Percentiles rank a stretch among this genome's conserved stretches.
Conservation (phyloP, 148 eudicot species). For the Vaccinium macrocarpon region DNA sequence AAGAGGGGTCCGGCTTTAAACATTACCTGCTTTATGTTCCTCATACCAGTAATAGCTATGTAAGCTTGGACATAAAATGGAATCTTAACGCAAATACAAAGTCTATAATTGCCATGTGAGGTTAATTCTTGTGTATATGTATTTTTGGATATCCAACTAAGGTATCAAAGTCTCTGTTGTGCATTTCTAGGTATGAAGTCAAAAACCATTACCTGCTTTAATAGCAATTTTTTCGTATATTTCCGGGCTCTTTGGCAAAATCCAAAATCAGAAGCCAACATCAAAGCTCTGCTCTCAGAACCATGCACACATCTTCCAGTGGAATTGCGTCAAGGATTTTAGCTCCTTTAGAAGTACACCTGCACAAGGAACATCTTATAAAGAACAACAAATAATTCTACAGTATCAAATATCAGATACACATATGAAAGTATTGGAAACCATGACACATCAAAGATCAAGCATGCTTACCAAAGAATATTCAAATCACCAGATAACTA, state of each 20-base stretch:
- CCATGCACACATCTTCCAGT: neutral
- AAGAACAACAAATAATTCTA: neutral
- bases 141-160: constrained; percentile 8
- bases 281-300: neutral
- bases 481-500: neutral
- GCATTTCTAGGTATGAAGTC: neutral
- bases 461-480: constrained; percentile 11
- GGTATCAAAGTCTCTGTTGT: neutral
- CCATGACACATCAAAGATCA: neutral
- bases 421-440: neutral
- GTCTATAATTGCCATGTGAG: neutral
- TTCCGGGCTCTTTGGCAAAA: neutral
- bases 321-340: neutral
- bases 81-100: neutral
- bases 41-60: neutral
- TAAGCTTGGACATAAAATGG: neutral
- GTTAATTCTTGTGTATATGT: neutral
- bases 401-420: neutral
- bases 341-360: neutral
- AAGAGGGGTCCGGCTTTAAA: neutral
- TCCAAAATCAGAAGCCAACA: constrained; percentile 4
- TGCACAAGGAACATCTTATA: neutral
- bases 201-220: constrained; percentile 5
- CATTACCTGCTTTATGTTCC: neutral
- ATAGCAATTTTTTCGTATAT: neutral